Percentiles rank a stretch among this genome's conserved stretches.
These are phyloP conservation scores for Pyrenophora teres DNA, from an alignment of 2,329 filamentous ascomycete species.

Conservation along the genomic window DNA sequence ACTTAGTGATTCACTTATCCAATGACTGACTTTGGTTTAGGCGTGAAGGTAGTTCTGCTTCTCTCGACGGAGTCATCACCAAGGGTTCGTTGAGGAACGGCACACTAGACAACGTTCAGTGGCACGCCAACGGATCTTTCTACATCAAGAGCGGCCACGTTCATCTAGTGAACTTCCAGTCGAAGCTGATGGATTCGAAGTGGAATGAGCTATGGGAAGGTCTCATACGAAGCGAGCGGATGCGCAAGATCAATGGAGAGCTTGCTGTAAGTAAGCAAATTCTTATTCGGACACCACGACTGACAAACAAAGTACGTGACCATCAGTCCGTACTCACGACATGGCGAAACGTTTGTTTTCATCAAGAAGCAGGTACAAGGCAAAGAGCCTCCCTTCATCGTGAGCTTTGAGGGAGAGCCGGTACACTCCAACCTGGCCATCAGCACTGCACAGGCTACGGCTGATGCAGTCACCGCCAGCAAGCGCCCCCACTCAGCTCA, in stretches of 20 bases:
- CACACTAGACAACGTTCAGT: conserved; percentile 18
- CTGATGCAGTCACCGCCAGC: background rate
- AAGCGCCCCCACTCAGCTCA: too few relatives aligned
- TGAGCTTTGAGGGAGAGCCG: conserved; percentile 23
- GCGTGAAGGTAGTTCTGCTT: conserved; percentile 9
- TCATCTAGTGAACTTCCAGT: conserved; percentile 18
- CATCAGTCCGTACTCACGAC: conserved; percentile 26
- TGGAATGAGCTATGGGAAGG: conserved; percentile 29
- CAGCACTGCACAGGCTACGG: background rate
- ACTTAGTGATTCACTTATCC: too few relatives aligned
- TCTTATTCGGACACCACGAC: background rate
- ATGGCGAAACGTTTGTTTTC: conserved; percentile 31
- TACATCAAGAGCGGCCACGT: conserved; percentile 16
- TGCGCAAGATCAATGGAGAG: conserved; percentile 8
- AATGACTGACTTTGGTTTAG: background rate
- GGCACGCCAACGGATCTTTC: conserved; percentile 30
- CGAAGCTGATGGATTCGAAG: conserved; percentile 9
- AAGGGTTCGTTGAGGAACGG: conserved; percentile 16
- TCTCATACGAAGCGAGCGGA: background rate
- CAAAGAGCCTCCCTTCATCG: conserved; percentile 20
- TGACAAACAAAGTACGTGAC: conserved; percentile 27
- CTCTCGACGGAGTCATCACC: conserved; percentile 2
- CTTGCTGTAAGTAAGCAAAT: conserved; percentile 24
- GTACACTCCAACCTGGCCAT: conserved; percentile 15
- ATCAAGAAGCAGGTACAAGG: conserved; percentile 27